Conservation (phyloP, 2,329 filamentous ascomycete species). For the Dendryphion nanum region DNA sequence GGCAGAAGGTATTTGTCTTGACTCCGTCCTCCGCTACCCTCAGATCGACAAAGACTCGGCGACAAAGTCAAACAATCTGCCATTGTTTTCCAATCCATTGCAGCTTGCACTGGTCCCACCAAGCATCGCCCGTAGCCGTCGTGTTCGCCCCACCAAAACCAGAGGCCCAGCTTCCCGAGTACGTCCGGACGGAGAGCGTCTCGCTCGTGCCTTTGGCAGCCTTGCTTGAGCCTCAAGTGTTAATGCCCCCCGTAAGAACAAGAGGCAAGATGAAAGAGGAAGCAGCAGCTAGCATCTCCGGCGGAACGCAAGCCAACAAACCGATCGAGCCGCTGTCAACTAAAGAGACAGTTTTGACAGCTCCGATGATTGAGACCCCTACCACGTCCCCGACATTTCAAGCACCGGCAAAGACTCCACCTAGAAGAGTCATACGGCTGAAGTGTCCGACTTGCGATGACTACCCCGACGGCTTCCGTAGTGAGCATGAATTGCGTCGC, state of each 20-base stretch:
- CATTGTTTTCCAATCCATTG: conserved; percentile 14
- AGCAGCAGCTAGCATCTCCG: conserved; percentile 19
- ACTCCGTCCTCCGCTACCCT: conserved; percentile 29
- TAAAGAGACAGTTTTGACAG: conserved; percentile 31
- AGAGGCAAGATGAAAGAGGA: conserved; percentile 36
- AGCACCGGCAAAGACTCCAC: conserved; percentile 25
- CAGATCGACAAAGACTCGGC: conserved; percentile 23
- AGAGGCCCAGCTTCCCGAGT: conserved; percentile 19
- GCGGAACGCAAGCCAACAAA: conserved; percentile 21
- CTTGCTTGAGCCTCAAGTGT: conserved; percentile 5
- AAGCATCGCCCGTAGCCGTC: conserved; percentile 26
- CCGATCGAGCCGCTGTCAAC: conserved; percentile 21
- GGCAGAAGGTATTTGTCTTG: conserved; percentile 34
- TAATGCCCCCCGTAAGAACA: conserved; percentile 35
- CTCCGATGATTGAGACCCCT: conserved; percentile 23
- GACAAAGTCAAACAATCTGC: conserved; percentile 17
- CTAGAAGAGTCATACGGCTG: conserved; percentile 33
- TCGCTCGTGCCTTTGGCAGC: background rate
- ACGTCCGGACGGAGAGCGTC: conserved; percentile 11
- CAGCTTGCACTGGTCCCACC: conserved; percentile 12
- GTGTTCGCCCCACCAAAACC: conserved; percentile 30
- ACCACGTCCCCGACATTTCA: conserved; percentile 34
- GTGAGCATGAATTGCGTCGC: conserved; percentile 68
- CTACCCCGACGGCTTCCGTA: conserved; percentile 76
- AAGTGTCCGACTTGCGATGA: conserved; percentile 67